Evolutionary conservation across 352 stramenopile genomes (phyloP).

Genomic region (Albugo candida): DNA sequence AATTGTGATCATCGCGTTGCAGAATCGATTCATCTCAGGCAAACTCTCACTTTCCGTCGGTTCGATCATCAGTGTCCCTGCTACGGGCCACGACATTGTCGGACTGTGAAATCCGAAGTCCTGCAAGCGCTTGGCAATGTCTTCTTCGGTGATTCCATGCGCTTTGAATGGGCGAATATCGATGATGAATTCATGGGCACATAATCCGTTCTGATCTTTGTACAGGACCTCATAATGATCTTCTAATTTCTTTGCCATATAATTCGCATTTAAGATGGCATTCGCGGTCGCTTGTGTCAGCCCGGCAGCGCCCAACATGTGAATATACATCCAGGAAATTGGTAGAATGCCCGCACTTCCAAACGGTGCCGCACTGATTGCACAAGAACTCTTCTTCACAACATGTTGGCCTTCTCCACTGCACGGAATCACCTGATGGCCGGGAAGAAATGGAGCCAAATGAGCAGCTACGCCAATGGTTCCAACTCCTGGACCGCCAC

Average conservation of each 20-base stretch:
- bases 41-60: slow-evolving; percentile 98
- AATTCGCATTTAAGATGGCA: slow-evolving; percentile 99
- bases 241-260: slow-evolving; percentile 94
- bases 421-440: slow-evolving; percentile 77
- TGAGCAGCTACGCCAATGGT: slow-evolving; percentile 86
- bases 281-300: slow-evolving; percentile 85
- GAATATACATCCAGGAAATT: slow-evolving; percentile 99
- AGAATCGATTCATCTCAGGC: slow-evolving; percentile 95
- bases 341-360: slow-evolving; percentile 95
- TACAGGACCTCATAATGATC: slow-evolving; percentile 93
- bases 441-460: slow-evolving; percentile 90
- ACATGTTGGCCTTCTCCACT: slow-evolving; percentile 61
- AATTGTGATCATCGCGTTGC: slow-evolving; percentile 91
- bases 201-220: slow-evolving; percentile 91
- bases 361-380: slow-evolving; percentile 90
- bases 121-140: slow-evolving; percentile 97
- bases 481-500: slow-evolving; percentile 87
- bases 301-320: slow-evolving; percentile 94
- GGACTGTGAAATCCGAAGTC: slow-evolving; percentile 99
- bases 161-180: slow-evolving; percentile 96
- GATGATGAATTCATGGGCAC: slow-evolving; percentile 99
- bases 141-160: slow-evolving; percentile 88
- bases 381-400: slow-evolving; percentile 53
- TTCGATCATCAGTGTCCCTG: slow-evolving; percentile 98
- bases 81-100: slow-evolving; percentile 99